phyloP scores from a whole-genome alignment of 2,329 filamentous ascomycete genomes.

The Phoma herbarum region DNA sequence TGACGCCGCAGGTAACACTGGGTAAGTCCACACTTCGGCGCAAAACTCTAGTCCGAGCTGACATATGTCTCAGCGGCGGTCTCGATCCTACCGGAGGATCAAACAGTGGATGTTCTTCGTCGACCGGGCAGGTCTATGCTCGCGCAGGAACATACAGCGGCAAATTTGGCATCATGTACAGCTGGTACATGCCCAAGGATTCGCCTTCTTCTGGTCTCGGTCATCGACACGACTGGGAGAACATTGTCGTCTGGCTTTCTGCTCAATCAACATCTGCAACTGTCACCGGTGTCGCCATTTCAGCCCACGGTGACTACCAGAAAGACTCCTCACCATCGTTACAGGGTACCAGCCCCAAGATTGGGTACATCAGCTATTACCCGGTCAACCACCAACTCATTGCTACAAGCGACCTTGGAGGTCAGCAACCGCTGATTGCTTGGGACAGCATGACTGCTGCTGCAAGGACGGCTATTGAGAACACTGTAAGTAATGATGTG shows the following conservation, averaged over 20 bases:
- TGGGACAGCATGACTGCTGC: conserved; percentile 59
- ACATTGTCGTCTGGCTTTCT: conserved; percentile 62
- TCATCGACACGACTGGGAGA: conserved; percentile 66
- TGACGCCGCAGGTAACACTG: conserved; percentile 64
- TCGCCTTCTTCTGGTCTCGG: conserved; percentile 56
- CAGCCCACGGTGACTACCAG: conserved; percentile 61
- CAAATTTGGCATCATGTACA: conserved; percentile 61
- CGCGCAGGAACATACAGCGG: conserved; percentile 54
- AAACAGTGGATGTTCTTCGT: conserved; percentile 54
- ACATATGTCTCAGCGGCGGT: conserved; percentile 50
- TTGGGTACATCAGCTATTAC: conserved; percentile 60
- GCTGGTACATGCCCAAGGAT: conserved; percentile 63
- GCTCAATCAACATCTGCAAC: conserved; percentile 52
- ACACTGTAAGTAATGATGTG: conserved; percentile 40
- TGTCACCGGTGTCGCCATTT: conserved; percentile 61
- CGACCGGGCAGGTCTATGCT: conserved; percentile 62
- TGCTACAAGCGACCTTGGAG: conserved; percentile 53
- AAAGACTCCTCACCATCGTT: conserved; percentile 48
- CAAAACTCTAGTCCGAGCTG: background rate
- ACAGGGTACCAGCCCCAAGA: conserved; percentile 55
- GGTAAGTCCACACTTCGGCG: conserved; percentile 51
- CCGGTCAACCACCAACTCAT: conserved; percentile 60
- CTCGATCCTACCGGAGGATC: conserved; percentile 53
- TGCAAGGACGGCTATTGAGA: conserved; percentile 55
- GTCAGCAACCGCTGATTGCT: conserved; percentile 58